Percentiles rank a stretch among this genome's conserved stretches.
Evolutionary conservation across 2,329 filamentous ascomycete species (phyloP).

Genomic region (Aspergillus fijiensis): DNA sequence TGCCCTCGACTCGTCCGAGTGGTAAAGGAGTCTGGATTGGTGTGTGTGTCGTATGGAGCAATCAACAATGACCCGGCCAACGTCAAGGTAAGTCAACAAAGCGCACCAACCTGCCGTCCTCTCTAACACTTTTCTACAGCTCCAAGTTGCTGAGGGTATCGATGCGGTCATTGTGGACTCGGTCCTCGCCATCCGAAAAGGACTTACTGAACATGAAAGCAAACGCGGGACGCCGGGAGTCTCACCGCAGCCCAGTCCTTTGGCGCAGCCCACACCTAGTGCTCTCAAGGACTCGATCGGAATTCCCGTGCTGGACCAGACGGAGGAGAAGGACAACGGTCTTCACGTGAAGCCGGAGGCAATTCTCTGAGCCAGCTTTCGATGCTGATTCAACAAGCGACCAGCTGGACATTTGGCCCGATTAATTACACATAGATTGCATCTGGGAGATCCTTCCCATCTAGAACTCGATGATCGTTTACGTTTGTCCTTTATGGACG

Average conservation of each 20-base stretch:
- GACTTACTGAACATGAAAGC: slow-evolving; percentile 60
- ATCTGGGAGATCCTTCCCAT: neutral
- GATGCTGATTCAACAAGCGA: neutral
- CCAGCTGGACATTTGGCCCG: neutral
- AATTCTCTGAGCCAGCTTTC: slow-evolving; percentile 8
- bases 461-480: neutral
- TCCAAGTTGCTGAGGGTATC: slow-evolving; percentile 92
- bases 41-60: slow-evolving; percentile 92
- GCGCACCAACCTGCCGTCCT: neutral
- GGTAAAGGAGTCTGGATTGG: slow-evolving; percentile 88
- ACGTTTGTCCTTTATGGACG: neutral
- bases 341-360: slow-evolving; percentile 21
- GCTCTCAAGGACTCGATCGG: slow-evolving; percentile 21
- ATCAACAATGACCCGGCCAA: slow-evolving; percentile 84
- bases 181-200: slow-evolving; percentile 88
- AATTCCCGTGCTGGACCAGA: slow-evolving; percentile 29
- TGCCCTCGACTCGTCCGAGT: slow-evolving; percentile 86
- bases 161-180: slow-evolving; percentile 97
- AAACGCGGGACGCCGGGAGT: slow-evolving; percentile 23
- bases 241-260: slow-evolving; percentile 27
- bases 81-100: slow-evolving; percentile 67
- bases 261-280: slow-evolving; percentile 22
- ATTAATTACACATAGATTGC: neutral
- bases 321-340: slow-evolving; percentile 22
- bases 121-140: slow-evolving; percentile 45